Percentiles rank a stretch among this genome's conserved stretches.
phyloP scores from a whole-genome alignment of 768 basidiomycete genomes.

The Amanita pseudoporphyria region DNA sequence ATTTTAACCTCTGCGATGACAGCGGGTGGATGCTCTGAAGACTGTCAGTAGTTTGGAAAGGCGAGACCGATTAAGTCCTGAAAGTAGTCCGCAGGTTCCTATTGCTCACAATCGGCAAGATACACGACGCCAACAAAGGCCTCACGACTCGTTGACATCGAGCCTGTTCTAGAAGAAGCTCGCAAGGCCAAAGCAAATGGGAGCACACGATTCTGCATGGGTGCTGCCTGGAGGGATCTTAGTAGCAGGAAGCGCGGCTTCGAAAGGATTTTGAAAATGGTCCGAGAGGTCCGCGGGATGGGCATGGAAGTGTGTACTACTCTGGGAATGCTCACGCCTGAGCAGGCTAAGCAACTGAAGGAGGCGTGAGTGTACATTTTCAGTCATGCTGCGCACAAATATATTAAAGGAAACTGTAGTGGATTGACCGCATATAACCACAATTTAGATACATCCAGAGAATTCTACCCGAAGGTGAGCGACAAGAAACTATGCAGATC shows the following conservation, averaged over 20 bases:
- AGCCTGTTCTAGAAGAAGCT: constrained; percentile 89
- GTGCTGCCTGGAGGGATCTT: constrained; percentile 95
- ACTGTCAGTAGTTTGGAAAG: constrained; percentile 49
- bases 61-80: constrained; percentile 1
- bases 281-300: constrained; percentile 82
- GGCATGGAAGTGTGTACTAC: constrained; percentile 99
- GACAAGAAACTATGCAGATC: neutral
- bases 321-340: constrained; percentile 91
- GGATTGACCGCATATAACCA: constrained; percentile 98
- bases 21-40: constrained; percentile 95
- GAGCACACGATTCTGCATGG: constrained; percentile 98
- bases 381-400: constrained; percentile 4
- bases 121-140: constrained; percentile 87
- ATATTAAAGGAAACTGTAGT: constrained; percentile 25
- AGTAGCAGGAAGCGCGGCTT: constrained; percentile 90
- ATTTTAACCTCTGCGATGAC: constrained; percentile 10
- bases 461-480: constrained; percentile 84
- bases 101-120: constrained; percentile 96
- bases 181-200: constrained; percentile 93
- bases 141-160: constrained; percentile 76
- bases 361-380: constrained; percentile 57
- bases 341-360: constrained; percentile 87
- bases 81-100: constrained; percentile 55
- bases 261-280: constrained; percentile 89
- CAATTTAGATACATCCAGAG: constrained; percentile 95